Base-by-base conservation (phyloP, 306 rosid species). In the Abrus precatorius region DNA sequence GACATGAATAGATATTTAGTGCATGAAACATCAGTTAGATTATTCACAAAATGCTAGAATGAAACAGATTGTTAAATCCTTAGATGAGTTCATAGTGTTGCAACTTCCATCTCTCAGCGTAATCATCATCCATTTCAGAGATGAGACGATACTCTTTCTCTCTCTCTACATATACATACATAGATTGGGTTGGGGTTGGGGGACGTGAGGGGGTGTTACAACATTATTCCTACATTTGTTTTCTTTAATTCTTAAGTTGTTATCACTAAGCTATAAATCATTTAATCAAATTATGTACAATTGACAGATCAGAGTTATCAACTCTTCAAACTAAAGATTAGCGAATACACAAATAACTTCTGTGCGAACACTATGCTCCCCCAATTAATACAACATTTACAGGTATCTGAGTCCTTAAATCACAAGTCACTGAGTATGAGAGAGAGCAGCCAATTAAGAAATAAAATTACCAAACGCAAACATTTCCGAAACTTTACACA, bases 361-460 rank as follows among this genome's bases (percentile, higher is more conserved):
- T 12, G 50, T 33, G 77, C 4, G 13, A 4, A 53, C 30, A 52
- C n/a, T 10, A 29, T 2, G 53, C 63, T 9, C 32, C 45, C 62
- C 52, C 55, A 50, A 49, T 45, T 71, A 53, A 44, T 71, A 38
- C 34, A 63, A 40, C 34, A 67, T 67, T 28, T 65, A 5, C 47
- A 65, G 61, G 8, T 30, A 76, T 77, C 64, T 33, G 13, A 34
- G 44, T 44, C 81, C 81, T 57, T 40, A 43, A 7, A 13, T 66
- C 48, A 53, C 4, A 54, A 2, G 67, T 45, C 3, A 3, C 27
- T 38, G 38, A 56, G 9, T 20, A 50, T 29, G 66, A 10, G 68
- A 57, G 59, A 48, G 62, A 55, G 6, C 62, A 57, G 72, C 9
- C 36, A 59, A 10, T 69, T 48, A 12, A 36, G 72, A 12, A 33